These are phyloP conservation scores for Tolypocladium sp. DNA, from an alignment of 2,329 filamentous ascomycete genomes.

Conservation along the genomic window DNA sequence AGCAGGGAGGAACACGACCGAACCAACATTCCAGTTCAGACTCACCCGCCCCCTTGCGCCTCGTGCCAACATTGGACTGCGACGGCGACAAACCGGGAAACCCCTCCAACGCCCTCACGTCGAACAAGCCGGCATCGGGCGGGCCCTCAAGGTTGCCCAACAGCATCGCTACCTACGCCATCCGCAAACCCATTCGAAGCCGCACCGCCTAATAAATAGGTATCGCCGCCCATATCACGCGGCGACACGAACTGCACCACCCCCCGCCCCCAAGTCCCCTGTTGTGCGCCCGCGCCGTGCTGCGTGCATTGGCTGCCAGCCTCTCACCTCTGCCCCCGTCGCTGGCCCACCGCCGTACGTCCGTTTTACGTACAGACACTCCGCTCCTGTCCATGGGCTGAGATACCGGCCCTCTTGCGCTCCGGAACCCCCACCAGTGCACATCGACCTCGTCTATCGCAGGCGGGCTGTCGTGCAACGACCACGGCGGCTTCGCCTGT, in stretches of 20 bases:
- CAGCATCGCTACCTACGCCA: not conserved
- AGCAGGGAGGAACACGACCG: not conserved
- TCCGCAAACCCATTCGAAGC: not conserved
- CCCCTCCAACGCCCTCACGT: not conserved
- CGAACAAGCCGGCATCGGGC: not conserved
- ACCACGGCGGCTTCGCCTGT: conserved; percentile 16
- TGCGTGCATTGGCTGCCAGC: conserved; percentile 18
- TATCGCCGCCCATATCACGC: not conserved
- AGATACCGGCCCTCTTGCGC: conserved; percentile 3
- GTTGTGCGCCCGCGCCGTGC: conserved; percentile 5
- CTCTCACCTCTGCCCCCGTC: conserved; percentile 10
- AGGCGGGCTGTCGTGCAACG: conserved; percentile 11
- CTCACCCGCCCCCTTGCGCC: not conserved
- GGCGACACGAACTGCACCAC: not conserved
- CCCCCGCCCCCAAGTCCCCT: conserved; percentile 2
- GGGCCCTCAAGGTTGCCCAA: not conserved
- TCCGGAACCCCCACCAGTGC: conserved; percentile 4
- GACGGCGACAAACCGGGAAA: not conserved
- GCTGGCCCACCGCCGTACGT: conserved; percentile 21
- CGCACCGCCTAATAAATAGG: not conserved
- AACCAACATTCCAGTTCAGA: not conserved
- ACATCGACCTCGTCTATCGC: conserved; percentile 2
- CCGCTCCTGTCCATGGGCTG: conserved; percentile 7
- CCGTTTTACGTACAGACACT: conserved; percentile 25
- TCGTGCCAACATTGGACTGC: not conserved